Evolutionary conservation across 2,329 filamentous ascomycete genomes (phyloP), one percentile per base, ranked within the genome.

Genomic region (Myriosclerotinia duriaeana): DNA sequence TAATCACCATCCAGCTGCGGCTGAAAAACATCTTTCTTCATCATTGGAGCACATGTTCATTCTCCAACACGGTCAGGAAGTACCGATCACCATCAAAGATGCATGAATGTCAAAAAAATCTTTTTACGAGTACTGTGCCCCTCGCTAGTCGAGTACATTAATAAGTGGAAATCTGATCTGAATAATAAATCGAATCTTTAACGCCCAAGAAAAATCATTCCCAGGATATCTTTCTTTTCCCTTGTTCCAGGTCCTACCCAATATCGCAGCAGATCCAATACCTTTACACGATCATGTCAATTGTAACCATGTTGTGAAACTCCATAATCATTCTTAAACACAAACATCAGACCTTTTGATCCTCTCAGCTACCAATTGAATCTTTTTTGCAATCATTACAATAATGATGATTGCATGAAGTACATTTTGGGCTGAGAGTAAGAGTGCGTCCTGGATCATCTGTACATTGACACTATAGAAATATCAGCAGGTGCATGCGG

Each of bases 391-490:
- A 72, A 48, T 64, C 56, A 17, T 54, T 42, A 22, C 71, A 74
- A 53, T 70, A 71, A 14, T 48, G 26, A 59, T 72, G 71, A 20
- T 42, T 54, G 46, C 66, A 66, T 7, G 62, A 34, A 59, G 69
- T 72, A 50, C 53, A 62, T 5, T 56, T 66, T 38, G 70, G 72
- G 11, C 61, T 67, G n/a, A 55, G 54, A 22, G 70, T 59, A 42
- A 71, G 56, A 55, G 56, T 67, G 9, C 68, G 63, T 38, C 71
- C 72, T 15, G 69, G 66, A 40, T 53, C 64, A n/a, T 64, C 55
- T 6, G 62, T 26, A 59, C 72, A 73, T 53, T 71, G 68, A 46
- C 70, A 74, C 72, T 74, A n/a, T 53, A 46, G n/a, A 4, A 36
- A 53, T 17, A 40, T 65, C 26, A 65, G 54, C 46, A 40, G 50